Evolutionary conservation across 148 eudicot genomes (phyloP), one percentile per base, ranked within the genome.

Genomic region (Polygonum maritimum): DNA sequence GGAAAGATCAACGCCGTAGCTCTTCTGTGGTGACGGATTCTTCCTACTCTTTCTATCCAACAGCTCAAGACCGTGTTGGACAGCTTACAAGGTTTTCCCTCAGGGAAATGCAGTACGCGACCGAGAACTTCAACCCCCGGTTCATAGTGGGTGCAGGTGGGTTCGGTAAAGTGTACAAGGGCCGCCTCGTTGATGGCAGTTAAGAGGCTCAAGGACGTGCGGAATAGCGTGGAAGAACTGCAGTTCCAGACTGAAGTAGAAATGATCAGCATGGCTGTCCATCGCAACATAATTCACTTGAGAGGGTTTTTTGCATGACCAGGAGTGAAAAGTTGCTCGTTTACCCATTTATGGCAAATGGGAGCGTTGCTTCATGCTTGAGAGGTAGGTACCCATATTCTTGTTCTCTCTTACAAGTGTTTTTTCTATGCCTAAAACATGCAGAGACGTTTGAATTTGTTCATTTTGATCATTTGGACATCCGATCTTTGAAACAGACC

Each of bases 161-260:
- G 76, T 84, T 82, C 77, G 87, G 86, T 33, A 82, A 83, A 73
- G 89, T 86, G 57, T 86, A 86, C 51, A 86, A 82, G 70, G 89
- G 87, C 0, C 84, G 84, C 13, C 76, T 87, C 39, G 87, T 87
- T n/a, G 89, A 87, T 81, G 89, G 89, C 89, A 11, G 87, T 87
- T 5, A 87, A 87, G 76, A 79, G 89, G 40, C 76, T 84, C 39
- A 86, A 86, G 79, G 87, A 86, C 58, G 86, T 82, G 26, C 87
- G 81, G 2, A 86, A 82, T 33, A 84, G 82, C 22, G 85, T 82
- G 51, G 89, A 85, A 38, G 87, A 86, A 69, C 77, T 84, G 22
- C 89, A 84, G 76, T 87, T 84, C 62, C 87, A 84, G 60, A 84
- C 89, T 62, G 89, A 86, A 84, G 82, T 86, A 14, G 87, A 84